A percentile compares a stretch with the other conserved stretches of the same genome.
Conservation (phyloP, 1,139 yeast genomes). For the Diutina scorzettiae region DNA sequence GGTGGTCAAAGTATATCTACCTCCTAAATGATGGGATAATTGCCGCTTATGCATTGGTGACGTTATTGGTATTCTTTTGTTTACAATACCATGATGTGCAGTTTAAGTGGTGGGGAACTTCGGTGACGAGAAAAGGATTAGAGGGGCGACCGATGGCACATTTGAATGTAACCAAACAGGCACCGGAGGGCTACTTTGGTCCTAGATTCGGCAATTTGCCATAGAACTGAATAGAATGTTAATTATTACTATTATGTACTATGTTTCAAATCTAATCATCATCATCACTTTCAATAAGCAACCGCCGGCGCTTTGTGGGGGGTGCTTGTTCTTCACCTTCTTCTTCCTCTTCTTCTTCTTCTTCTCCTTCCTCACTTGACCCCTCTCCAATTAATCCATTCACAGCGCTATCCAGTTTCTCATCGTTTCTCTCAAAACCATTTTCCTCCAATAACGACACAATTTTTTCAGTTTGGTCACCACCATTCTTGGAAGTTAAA, state of each 20-base stretch:
- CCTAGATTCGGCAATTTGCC: slow-evolving; percentile 4
- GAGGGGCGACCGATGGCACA: background rate
- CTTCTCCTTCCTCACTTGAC: no score
- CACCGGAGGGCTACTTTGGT: slow-evolving; percentile 4
- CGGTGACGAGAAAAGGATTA: background rate
- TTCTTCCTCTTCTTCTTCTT: no score
- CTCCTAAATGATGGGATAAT: background rate
- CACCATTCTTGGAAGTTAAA: background rate
- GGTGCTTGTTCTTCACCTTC: no score
- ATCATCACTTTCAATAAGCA: background rate
- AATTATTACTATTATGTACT: no score
- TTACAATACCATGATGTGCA: background rate
- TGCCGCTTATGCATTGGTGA: slow-evolving; percentile 2
- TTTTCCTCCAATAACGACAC: no score
- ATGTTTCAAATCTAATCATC: no score
- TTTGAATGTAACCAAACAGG: background rate
- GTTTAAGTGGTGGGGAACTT: slow-evolving; percentile 4
- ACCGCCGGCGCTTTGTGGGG: background rate
- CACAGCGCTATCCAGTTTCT: no score
- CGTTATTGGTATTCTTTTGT: background rate
- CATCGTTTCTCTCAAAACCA: no score
- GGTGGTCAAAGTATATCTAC: slow-evolving; percentile 2
- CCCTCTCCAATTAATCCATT: no score
- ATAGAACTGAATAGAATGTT: background rate
- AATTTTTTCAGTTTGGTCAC: no score